These are phyloP conservation scores for Pythium pyrilobum DNA, from an alignment of 352 stramenopile species.

Conservation along the genomic window DNA sequence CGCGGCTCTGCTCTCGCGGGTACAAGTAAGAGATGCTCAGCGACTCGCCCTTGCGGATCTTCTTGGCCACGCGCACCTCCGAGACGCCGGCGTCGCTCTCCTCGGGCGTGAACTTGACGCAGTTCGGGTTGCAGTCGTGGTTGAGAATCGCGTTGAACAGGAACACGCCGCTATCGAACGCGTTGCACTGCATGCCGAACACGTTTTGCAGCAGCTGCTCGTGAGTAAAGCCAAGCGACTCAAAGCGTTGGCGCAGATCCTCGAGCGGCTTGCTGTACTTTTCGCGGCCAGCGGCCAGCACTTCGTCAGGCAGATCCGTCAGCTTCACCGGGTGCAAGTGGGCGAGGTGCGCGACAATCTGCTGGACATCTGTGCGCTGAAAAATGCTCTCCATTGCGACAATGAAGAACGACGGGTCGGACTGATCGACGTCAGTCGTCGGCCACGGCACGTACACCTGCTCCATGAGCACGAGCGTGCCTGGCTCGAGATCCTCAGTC, in stretches of 20 bases:
- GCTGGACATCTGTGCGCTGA: conserved; percentile 47
- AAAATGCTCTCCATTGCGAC: conserved; percentile 87
- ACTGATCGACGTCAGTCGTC: conserved; percentile 64
- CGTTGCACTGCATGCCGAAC: conserved; percentile 92
- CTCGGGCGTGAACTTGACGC: conserved; percentile 89
- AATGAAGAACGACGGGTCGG: conserved; percentile 78
- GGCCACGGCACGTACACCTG: conserved; percentile 89
- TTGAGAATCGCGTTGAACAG: conserved; percentile 94
- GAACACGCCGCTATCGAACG: conserved; percentile 92
- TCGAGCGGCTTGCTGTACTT: conserved; percentile 60
- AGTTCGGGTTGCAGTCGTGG: conserved; percentile 93
- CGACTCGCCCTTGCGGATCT: conserved; percentile 81
- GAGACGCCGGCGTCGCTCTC: conserved; percentile 57
- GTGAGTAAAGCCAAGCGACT: conserved; percentile 34
- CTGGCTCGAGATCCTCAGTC: conserved; percentile 61
- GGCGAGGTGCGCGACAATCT: conserved; percentile 74
- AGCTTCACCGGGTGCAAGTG: conserved; percentile 85
- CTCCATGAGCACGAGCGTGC: conserved; percentile 89
- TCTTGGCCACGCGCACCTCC: conserved; percentile 87
- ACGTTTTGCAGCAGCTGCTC: conserved; percentile 86
- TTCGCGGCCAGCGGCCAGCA: conserved; percentile 41
- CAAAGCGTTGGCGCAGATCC: conserved; percentile 47
- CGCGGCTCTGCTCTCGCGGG: conserved; percentile 84
- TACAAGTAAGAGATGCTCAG: conserved; percentile 94
- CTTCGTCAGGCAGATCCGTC: conserved; percentile 47